Evolutionary conservation across 139 green algal genomes (phyloP), one percentile per base, ranked within the genome.

Genomic region (Closterium sp.): DNA sequence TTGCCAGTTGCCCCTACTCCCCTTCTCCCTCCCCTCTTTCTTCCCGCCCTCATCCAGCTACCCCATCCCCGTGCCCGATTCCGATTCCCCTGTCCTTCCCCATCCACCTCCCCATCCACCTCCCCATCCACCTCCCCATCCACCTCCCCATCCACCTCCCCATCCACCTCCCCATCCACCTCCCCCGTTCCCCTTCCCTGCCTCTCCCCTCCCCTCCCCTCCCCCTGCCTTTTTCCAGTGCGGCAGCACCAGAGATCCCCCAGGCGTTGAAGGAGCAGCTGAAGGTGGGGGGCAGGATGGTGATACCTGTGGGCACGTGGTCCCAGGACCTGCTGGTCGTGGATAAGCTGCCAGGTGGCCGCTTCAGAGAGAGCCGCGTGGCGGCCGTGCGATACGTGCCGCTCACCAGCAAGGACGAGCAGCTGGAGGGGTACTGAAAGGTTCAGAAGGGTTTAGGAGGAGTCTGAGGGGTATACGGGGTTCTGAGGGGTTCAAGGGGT

Each of bases 301-400:
- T 98, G 84, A 94, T 97, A 28, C 97, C 97, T 2, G 95, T 98
- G 30, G 97, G 96, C 32, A 87, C 25, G 19, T 69, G 33, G 28
- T 33, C 33, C 5, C 92, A 94, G 92, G 36, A 88, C 5, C 92
- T 94, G 43, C 38, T 84, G 8, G 36, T 94, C 21, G 34, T 93
- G 28, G 92, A 94, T 86, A 94, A 93, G 87, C 23, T 87, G n/a
- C n/a, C 55, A 34, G 86, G 86, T 36, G 92, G 92, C 33, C 33
- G 21, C n/a, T 25, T 94, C 28, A 25, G 19, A 21, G 36, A 94
- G 33, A 30, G 25, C 55, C 28, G 28, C n/a, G 90, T 85, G 25
- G 90, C 91, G 0, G 84, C 32, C 10, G 92, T 94, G 66, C 84
- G 84, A 6, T 94, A 94, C 83, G 92, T 94, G 33, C 92, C 92